Base-by-base conservation (phyloP, 1,284 basidiomycete species). In the Malassezia vespertilionis region DNA sequence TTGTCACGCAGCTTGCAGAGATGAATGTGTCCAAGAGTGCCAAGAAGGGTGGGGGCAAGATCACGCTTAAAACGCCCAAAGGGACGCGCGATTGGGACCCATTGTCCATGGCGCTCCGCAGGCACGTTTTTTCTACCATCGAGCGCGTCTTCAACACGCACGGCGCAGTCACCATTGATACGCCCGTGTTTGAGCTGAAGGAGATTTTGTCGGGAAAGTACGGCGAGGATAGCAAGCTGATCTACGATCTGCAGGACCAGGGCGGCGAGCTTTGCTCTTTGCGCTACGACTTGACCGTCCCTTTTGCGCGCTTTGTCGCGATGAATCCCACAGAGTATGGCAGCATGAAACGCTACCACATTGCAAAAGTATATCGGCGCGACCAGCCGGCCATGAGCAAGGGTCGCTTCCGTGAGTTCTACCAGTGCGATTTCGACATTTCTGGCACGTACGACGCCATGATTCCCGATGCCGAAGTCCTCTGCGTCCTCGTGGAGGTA, bases 381-480 rank as follows among this genome's bases (percentile, higher is more conserved):
- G 91, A 99, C 73, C 90, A 85, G 65, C 91, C 93, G 1, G 90
- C 91, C 50, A 90, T 97, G 84, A 84, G 82, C 43, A 97, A 99
- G 74, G 91, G 91, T 4, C 79, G 91, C 30, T 95, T 97, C 88
- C 79, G 91, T 54, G 91, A 99, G 75, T 97, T 97, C 71, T 90
- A 87, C 69, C 91, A 99, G 74, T 95, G 91, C 57, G 91, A 97
- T 72, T 86, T 96, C 64, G 93, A 97, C 73, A 90, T 97, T 55
- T 81, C 86, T n/a, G 91, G 91, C 20, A 43, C 56, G n/a, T 64
- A 69, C 56, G 91, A 99, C 72, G 75, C 86, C 4, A 97, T 99
- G 91, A 84, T 99, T 44, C 87, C 91, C 12, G 93, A 97, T 69
- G 84, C 87, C 1, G 93, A 97, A 71, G 75, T 93, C 27, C 78